Evolutionary conservation across 2,329 filamentous ascomycete genomes (phyloP), one percentile per base, ranked within the genome.

Genomic region (Penicillium sp.): DNA sequence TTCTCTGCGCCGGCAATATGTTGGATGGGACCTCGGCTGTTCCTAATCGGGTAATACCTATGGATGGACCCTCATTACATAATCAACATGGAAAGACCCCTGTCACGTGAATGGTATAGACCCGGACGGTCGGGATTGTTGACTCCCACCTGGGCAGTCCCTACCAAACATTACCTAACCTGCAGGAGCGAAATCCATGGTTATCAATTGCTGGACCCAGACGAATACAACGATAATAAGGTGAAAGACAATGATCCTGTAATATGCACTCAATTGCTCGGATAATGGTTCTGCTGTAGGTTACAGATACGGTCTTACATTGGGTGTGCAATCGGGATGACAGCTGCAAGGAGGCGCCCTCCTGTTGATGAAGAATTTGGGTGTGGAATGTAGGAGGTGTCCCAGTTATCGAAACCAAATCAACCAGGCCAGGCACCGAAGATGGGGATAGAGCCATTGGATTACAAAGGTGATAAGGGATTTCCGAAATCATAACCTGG

Each of bases 301-400:
- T 35, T 50, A 58, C 28, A 37, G 33, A 53, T 28, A 45, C n/a
- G 13, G 61, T 61, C 54, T 63, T 58, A 57, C 53, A 37, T 55
- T 30, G 54, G 55, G 61, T 56, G 63, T 66, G 65, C 53, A 45
- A 53, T 62, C 53, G 59, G 47, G 58, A 17, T 67, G 65, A 65
- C 65, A 67, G 57, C 50, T 56, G 63, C 59, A 65, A 67, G 63
- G 65, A 60, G 56, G 57, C 22, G 38, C 28, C 47, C 45, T 56
- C 38, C 44, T 33, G 56, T 22, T 56, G 53, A 64, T 66, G 47
- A 58, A 58, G 64, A 62, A 69, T 67, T 56, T 45, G 42, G 35
- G 42, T 5, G 26, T 56, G 61, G 67, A 69, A 69, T 69, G 66
- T 47, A 44, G 58, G 49, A 51, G 49, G 49, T 4, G 7, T 50